Evolutionary conservation across 768 basidiomycete genomes (phyloP).

Genomic region (Clavulina sp.): DNA sequence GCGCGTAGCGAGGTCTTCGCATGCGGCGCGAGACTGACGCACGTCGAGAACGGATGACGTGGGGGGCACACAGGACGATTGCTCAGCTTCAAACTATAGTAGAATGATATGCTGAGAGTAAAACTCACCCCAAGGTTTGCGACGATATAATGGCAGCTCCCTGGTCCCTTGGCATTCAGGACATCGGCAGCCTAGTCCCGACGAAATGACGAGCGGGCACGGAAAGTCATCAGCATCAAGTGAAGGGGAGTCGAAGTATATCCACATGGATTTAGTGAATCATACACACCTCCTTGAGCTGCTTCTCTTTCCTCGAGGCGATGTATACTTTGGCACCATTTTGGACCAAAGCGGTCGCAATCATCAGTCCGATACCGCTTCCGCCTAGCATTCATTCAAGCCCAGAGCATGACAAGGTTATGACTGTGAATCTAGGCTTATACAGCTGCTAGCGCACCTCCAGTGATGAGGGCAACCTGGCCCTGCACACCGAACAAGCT

Average conservation of each 20-base stretch:
- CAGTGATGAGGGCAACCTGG: constrained; percentile 68
- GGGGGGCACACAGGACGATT: too few species aligned
- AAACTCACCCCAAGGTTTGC: constrained; percentile 52
- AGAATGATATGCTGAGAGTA: neutral
- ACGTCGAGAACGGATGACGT: too few species aligned
- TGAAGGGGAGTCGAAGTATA: neutral
- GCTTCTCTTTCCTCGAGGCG: constrained; percentile 64
- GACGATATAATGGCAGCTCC: constrained; percentile 52
- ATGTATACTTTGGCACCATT: constrained; percentile 87
- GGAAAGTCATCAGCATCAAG: too few species aligned
- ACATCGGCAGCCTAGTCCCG: constrained; percentile 30
- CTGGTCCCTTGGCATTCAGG: constrained; percentile 41
- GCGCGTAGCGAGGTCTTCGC: constrained; percentile 48
- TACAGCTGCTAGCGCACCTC: too few species aligned
- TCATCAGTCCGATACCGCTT: constrained; percentile 71
- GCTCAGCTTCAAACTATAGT: too few species aligned
- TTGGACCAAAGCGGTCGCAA: constrained; percentile 62
- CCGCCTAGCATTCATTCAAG: too few species aligned
- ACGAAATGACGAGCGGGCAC: too few species aligned
- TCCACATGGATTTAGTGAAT: neutral
- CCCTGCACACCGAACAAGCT: constrained; percentile 49
- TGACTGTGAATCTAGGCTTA: too few species aligned
- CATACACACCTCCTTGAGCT: constrained; percentile 47
- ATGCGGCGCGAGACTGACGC: constrained; percentile 53
- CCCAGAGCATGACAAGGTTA: too few species aligned